A percentile compares a stretch with the other conserved stretches of the same genome.
These are phyloP conservation scores for Populus pruinosa DNA, from an alignment of 345 rosid species.

Conservation along the genomic window DNA sequence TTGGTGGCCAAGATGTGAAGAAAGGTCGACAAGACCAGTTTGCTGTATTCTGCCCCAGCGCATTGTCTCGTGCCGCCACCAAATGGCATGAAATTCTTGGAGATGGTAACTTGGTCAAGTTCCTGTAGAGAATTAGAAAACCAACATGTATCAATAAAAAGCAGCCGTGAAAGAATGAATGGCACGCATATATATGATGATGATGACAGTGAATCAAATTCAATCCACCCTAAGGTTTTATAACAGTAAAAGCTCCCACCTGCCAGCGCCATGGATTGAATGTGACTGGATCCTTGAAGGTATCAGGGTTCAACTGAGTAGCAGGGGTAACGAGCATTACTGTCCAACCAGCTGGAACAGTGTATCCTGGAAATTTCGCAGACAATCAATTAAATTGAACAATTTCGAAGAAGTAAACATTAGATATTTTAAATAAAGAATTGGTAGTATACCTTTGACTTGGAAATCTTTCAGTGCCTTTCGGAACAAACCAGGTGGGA, in stretches of 20 bases:
- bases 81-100: conserved; percentile 45
- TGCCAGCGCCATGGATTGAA: conserved; percentile 38
- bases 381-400: neutral
- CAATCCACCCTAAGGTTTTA: neutral
- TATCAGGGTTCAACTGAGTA: neutral
- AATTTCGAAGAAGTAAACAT: neutral
- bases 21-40: conserved; percentile 34
- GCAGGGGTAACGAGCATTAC: neutral
- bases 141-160: neutral
- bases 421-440: neutral
- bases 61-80: conserved; percentile 50
- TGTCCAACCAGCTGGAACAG: neutral
- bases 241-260: neutral
- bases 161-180: neutral
- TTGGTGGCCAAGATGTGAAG: conserved; percentile 33
- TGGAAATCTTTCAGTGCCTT: conserved; percentile 34
- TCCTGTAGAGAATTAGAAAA: conserved; percentile 18
- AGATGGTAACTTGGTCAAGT: neutral
- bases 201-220: neutral
- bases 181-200: neutral
- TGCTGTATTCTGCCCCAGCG: conserved; percentile 42
- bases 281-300: neutral
- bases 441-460: neutral
- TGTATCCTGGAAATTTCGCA: neutral
- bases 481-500: conserved; percentile 11